A percentile compares a stretch with the other conserved stretches of the same genome.
Conservation (phyloP, 345 rosid genomes). For the Populus pruinosa region DNA sequence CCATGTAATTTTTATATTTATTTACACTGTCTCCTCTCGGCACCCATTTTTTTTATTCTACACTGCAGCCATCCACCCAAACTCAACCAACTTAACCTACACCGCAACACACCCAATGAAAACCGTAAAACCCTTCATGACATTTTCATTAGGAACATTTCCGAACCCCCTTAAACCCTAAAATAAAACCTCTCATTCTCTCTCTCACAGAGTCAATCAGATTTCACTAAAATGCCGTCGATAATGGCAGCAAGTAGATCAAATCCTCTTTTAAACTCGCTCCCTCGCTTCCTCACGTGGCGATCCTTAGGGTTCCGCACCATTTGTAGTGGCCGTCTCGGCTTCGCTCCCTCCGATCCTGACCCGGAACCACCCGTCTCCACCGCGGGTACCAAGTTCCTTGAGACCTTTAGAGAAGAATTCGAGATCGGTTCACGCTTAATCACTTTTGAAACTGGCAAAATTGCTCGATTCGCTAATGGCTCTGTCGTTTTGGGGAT, state of each 20-base stretch:
- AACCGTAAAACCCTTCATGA: constrained; percentile 10
- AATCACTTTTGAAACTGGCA: constrained; percentile 80
- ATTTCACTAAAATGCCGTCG: constrained; percentile 39
- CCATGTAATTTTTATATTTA: too few relatives aligned
- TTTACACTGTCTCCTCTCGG: too few relatives aligned
- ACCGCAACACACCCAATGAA: background rate
- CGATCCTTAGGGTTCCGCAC: constrained; percentile 50
- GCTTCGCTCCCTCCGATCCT: constrained; percentile 48
- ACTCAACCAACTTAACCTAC: too few relatives aligned
- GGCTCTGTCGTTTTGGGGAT: constrained; percentile 77
- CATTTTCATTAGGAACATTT: too few relatives aligned
- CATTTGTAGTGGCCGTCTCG: constrained; percentile 54
- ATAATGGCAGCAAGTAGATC: constrained; percentile 43
- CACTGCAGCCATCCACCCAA: too few relatives aligned
- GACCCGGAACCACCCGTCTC: constrained; percentile 22
- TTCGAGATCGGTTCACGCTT: constrained; percentile 77
- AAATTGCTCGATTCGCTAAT: constrained; percentile 83
- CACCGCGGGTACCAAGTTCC: constrained; percentile 53
- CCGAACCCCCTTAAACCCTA: too few relatives aligned
- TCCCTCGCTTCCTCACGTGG: constrained; percentile 57
- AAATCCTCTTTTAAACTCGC: constrained; percentile 36
- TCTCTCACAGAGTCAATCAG: background rate
- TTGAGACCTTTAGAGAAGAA: constrained; percentile 73
- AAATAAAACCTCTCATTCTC: background rate
- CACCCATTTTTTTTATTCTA: too few relatives aligned